Conservation (phyloP, 768 basidiomycete species). For the Lentinus brumalis region DNA sequence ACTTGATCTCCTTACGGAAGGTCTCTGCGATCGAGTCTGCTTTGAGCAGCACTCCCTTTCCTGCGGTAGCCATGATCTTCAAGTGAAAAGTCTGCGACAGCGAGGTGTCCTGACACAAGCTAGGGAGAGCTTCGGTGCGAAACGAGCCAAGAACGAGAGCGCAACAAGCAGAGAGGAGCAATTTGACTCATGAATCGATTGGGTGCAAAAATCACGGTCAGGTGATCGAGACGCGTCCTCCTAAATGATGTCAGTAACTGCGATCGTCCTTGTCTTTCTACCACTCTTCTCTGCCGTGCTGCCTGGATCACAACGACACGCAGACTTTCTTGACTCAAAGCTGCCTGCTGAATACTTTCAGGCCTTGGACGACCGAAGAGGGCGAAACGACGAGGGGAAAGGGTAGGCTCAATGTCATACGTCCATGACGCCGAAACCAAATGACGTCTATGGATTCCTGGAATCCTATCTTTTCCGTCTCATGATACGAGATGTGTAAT, state of each 20-base stretch:
- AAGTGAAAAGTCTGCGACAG: background rate
- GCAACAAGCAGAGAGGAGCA: background rate
- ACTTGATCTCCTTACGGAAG: slow-evolving; percentile 71
- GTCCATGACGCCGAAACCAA: too few relatives aligned
- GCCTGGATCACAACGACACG: too few relatives aligned
- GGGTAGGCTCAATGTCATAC: too few relatives aligned
- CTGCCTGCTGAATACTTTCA: too few relatives aligned
- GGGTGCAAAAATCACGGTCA: slow-evolving; percentile 14
- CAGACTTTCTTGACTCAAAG: too few relatives aligned
- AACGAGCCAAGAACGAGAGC: background rate
- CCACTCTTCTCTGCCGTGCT: too few relatives aligned
- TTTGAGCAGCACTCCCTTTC: slow-evolving; percentile 78
- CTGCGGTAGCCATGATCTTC: slow-evolving; percentile 24
- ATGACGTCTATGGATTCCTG: too few relatives aligned
- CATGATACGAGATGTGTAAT: too few relatives aligned
- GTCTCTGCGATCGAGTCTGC: slow-evolving; percentile 73
- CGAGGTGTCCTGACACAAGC: background rate
- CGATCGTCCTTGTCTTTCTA: background rate
- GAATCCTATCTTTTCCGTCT: too few relatives aligned
- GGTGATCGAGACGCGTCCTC: slow-evolving; percentile 12
- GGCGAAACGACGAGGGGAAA: too few relatives aligned
- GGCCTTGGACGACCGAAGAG: too few relatives aligned
- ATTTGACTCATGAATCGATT: slow-evolving; percentile 15
- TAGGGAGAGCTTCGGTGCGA: background rate
- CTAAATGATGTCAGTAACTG: background rate